phyloP scores from a whole-genome alignment of 2,329 filamentous ascomycete species.

The Bipolaris gigantea region DNA sequence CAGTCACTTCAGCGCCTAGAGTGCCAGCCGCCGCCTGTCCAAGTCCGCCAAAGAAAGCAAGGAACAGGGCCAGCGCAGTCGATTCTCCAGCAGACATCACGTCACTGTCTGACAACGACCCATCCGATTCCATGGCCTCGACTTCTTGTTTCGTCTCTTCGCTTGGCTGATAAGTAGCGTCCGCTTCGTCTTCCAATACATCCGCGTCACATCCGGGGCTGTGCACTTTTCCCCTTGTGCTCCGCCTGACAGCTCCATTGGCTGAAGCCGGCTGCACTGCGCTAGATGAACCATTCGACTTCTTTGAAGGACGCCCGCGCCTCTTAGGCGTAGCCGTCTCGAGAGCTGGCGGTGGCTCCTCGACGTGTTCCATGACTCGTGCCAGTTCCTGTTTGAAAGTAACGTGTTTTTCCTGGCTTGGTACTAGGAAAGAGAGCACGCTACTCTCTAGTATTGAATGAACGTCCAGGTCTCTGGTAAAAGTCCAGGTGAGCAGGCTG shows the following conservation, averaged over 20 bases:
- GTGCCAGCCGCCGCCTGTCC: constrained; percentile 39
- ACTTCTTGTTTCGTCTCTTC: constrained; percentile 25
- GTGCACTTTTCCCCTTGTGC: constrained; percentile 19
- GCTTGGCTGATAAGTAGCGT: constrained; percentile 33
- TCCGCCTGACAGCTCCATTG: constrained; percentile 22
- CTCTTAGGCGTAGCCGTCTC: constrained; percentile 25
- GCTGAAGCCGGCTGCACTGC: constrained; percentile 9
- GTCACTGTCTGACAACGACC: constrained; percentile 28
- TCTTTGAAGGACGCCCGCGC: constrained; percentile 35
- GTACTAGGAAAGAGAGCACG: constrained; percentile 32
- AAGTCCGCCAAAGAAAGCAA: constrained; percentile 40
- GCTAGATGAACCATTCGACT: constrained; percentile 20
- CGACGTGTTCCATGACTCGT: constrained; percentile 10
- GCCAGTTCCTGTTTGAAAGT: constrained; percentile 19
- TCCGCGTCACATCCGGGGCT: constrained; percentile 28
- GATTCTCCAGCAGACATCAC: constrained; percentile 40
- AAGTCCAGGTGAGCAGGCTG: constrained; percentile 61
- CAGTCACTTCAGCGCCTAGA: constrained; percentile 42
- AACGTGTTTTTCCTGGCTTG: constrained; percentile 35
- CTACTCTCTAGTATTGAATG: constrained; percentile 52
- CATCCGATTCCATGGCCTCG: constrained; percentile 36
- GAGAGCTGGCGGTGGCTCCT: constrained; percentile 10
- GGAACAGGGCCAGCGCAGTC: constrained; percentile 40
- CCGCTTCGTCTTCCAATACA: constrained; percentile 18
- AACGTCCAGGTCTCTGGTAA: constrained; percentile 55